These are phyloP conservation scores for Tephrocybe sp. DNA, from an alignment of 768 basidiomycete species.

Conservation along the genomic window DNA sequence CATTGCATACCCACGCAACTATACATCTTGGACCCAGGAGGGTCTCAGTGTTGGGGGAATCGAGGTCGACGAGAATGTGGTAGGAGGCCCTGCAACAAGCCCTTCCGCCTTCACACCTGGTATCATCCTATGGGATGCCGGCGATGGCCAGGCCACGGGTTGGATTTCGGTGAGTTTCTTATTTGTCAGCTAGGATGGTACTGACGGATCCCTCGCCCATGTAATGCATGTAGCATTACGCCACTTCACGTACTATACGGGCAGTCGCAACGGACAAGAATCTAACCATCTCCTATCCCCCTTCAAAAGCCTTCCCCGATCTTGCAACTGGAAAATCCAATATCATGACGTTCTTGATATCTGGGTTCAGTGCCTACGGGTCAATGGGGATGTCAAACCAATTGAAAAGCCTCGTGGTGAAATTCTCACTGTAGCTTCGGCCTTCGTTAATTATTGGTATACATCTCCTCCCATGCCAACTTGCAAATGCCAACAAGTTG, in stretches of 20 bases:
- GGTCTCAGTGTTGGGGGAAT: constrained; percentile 29
- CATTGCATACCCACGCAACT: constrained; percentile 22
- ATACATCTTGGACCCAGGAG: constrained; percentile 24
- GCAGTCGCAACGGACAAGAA: constrained; percentile 19
- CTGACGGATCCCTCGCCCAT: background rate
- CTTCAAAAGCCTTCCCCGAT: constrained; percentile 23
- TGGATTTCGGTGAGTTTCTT: constrained; percentile 23
- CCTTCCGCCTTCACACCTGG: constrained; percentile 22
- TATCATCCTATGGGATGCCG: constrained; percentile 23
- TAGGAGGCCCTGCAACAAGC: constrained; percentile 27
- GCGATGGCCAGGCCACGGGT: constrained; percentile 7
- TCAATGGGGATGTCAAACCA: too few species aligned
- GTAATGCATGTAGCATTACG: constrained; percentile 19
- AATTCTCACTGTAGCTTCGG: too few species aligned
- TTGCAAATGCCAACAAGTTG: too few species aligned
- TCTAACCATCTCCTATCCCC: constrained; percentile 25
- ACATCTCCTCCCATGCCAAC: too few species aligned
- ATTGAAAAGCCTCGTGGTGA: too few species aligned
- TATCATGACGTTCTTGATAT: constrained; percentile 26
- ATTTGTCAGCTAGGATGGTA: background rate
- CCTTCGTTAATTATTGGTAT: too few species aligned
- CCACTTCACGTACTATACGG: constrained; percentile 23
- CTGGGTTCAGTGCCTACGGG: constrained; percentile 23
- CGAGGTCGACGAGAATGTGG: constrained; percentile 22
- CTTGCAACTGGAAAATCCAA: constrained; percentile 13